Evolutionary conservation across 306 rosid species (phyloP).

Genomic region (Trichosanthes truncata): DNA sequence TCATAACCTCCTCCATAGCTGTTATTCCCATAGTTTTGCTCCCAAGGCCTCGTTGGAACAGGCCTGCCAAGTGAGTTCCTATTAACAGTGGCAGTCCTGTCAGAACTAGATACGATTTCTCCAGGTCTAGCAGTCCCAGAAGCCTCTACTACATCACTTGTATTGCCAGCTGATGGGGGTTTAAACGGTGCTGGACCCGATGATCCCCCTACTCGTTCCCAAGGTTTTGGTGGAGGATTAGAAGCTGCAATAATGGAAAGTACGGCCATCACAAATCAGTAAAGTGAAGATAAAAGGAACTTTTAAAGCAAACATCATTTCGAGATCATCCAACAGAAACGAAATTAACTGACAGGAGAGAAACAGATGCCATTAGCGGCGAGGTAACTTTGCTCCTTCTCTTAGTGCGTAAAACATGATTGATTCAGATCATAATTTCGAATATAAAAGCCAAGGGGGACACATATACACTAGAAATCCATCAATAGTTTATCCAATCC

Average conservation of each 20-base stretch:
- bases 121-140: conserved; percentile 96
- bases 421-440: conserved; percentile 4
- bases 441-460: background rate
- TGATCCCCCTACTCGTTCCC: conserved; percentile 83
- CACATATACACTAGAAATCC: background rate
- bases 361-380: background rate
- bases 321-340: background rate
- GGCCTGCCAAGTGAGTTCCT: conserved; percentile 62
- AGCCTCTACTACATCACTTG: conserved; percentile 91
- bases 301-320: background rate
- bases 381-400: background rate
- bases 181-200: conserved; percentile 82
- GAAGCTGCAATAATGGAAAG: conserved; percentile 36
- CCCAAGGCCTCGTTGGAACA: conserved; percentile 95
- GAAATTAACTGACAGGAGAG: background rate
- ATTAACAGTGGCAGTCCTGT: conserved; percentile 29
- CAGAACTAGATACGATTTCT: conserved; percentile 70
- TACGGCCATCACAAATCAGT: background rate
- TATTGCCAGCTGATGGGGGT: conserved; percentile 76
- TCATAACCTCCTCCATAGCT: conserved; percentile 58
- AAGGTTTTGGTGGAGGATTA: conserved; percentile 83
- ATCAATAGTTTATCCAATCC: background rate
- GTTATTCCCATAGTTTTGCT: conserved; percentile 59
- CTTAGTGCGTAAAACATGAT: background rate
- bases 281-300: background rate